Evolutionary conservation across 2,329 filamentous ascomycete species (phyloP), one percentile per base, ranked within the genome.

Genomic region (Monosporascus sp.): DNA sequence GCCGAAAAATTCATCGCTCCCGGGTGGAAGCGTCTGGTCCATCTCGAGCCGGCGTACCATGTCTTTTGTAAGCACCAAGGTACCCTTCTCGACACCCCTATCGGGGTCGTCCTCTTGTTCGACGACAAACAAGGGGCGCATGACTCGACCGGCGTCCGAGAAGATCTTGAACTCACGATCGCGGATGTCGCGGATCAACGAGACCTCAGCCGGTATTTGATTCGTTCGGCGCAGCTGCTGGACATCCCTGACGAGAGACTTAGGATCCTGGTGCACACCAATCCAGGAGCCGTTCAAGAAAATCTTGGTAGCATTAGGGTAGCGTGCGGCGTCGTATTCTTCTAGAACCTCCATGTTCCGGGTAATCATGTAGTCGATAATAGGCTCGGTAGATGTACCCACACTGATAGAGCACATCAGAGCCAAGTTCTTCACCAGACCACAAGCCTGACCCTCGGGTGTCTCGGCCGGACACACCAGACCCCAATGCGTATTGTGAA

Each of bases 281-380:
- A 97, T 92, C 95, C 95, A 99, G 5, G 93, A 90, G 69, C 94
- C 94, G 66, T 99, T 97, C 63, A 99, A 88, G 65, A 99, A 99
- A 47, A 99, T 88, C 76, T 99, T 99, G 50, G 94, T 99, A 6
- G 93, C 92, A 65, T 95, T 89, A 0, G 93, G 93, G 51, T 91
- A 93, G 49, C 88, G 80, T 55, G 88, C 76, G 6, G 89, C 88
- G 67, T 94, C 89, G 64, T 97, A 99, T 69, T 99, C 94, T 69
- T 99, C 94, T 1, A 99, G 79, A 2, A 97, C 84, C 67, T 97
- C 93, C 90, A 99, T 97, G 65, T 93, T 92, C 59, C 92, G 81
- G 61, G 93, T 88, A 61, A 93, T 89, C 90, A 99, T 94, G 75
- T 96, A 99, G 63, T 96, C 90, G 39, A 93, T 84, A 62, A 97